Conservation (phyloP, 202 grass and related monocot species). For the Bolboschoenoplectus hybrid region DNA sequence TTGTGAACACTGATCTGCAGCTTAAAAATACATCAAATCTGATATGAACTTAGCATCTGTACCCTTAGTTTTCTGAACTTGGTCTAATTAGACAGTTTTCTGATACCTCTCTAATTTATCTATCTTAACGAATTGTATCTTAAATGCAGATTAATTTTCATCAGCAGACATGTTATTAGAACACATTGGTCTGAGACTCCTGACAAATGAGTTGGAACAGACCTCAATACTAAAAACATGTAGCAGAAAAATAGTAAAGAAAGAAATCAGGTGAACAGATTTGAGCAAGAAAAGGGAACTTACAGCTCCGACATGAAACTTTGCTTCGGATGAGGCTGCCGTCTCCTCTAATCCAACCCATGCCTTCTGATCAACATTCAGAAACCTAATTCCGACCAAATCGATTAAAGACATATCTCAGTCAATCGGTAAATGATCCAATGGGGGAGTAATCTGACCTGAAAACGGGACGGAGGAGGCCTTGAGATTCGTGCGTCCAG, state of each 20-base stretch:
- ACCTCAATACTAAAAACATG: background rate
- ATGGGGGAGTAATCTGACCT: slow-evolving; percentile 48
- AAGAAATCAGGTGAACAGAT: slow-evolving; percentile 7
- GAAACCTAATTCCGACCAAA: slow-evolving; percentile 61
- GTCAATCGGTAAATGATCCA: background rate
- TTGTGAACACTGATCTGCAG: background rate
- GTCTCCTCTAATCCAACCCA: slow-evolving; percentile 92
- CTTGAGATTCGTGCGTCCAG: slow-evolving; percentile 90
- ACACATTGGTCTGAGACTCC: background rate
- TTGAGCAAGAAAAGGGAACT: slow-evolving; percentile 7
- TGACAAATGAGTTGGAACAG: background rate
- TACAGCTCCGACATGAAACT: slow-evolving; percentile 93
- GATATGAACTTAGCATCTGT: background rate
- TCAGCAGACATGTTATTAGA: slow-evolving; percentile 14
- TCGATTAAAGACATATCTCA: background rate
- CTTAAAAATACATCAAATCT: slow-evolving; percentile 4
- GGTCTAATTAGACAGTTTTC: background rate
- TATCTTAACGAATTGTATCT: background rate
- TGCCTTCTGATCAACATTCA: slow-evolving; percentile 71
- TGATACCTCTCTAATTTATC: background rate
- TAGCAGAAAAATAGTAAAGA: background rate
- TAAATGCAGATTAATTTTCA: background rate
- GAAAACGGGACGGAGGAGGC: slow-evolving; percentile 96
- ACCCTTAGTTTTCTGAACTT: background rate
- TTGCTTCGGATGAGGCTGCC: slow-evolving; percentile 66